phyloP scores from a whole-genome alignment of 495 filamentous ascomycete species.

The Xanthoparmelia taractica region DNA sequence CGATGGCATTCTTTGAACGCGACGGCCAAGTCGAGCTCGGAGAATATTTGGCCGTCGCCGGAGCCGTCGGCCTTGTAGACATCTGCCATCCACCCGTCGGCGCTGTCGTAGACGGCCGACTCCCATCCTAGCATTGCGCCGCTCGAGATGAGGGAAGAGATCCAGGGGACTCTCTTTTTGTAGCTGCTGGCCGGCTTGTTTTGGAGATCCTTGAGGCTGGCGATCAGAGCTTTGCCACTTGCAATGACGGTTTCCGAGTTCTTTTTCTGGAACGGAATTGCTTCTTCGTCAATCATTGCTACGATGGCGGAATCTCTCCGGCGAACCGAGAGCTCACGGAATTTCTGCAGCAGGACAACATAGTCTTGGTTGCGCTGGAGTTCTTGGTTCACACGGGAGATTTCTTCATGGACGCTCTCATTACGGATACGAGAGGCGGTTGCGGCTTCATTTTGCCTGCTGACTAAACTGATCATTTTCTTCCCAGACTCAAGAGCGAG shows the following conservation, averaged over 20 bases:
- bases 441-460: not conserved
- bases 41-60: not conserved
- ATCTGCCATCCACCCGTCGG: not conserved
- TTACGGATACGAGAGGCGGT: not conserved
- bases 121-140: not conserved
- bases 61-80: not conserved
- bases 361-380: constrained; percentile 2
- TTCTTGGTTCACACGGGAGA: not conserved
- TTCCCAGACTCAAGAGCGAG: not conserved
- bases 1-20: not conserved
- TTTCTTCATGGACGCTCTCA: not conserved
- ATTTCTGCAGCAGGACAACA: not conserved
- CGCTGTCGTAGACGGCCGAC: not conserved
- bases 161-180: not conserved
- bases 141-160: constrained; percentile 3
- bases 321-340: not conserved
- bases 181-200: constrained; percentile 1
- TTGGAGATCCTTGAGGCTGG: not conserved
- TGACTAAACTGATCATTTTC: not conserved
- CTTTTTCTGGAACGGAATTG: not conserved
- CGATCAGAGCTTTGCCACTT: not conserved
- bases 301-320: not conserved
- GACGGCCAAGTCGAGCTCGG: not conserved
- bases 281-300: not conserved
- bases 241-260: not conserved